Evolutionary conservation across 1,284 basidiomycete species (phyloP).

Genomic region (Athelia psychrophila): DNA sequence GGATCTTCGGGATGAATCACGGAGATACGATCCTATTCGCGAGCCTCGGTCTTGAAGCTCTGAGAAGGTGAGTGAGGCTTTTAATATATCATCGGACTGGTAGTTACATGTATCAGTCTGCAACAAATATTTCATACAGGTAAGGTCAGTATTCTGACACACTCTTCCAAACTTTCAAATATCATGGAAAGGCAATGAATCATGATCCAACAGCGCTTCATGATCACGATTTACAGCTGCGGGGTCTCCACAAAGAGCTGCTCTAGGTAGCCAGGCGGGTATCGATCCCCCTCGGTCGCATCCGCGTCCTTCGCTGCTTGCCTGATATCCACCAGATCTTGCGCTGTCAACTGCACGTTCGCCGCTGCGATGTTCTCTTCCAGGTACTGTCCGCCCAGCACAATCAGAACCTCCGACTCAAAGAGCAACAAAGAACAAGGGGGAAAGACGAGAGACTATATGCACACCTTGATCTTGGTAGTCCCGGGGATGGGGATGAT

Average conservation of each 20-base stretch:
- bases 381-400: slow-evolving; percentile 27
- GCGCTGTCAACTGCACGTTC: slow-evolving; percentile 30
- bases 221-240: too few species aligned
- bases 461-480: slow-evolving; percentile 36
- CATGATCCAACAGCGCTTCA: background rate
- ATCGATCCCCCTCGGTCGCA: slow-evolving; percentile 1
- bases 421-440: background rate
- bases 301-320: slow-evolving; percentile 31
- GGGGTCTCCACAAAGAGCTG: slow-evolving; percentile 16
- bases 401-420: background rate
- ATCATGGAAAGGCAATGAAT: too few species aligned
- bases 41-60: too few species aligned
- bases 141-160: too few species aligned
- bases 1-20: too few species aligned
- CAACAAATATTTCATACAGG: too few species aligned
- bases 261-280: background rate
- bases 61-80: too few species aligned
- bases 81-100: too few species aligned
- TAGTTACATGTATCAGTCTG: too few species aligned
- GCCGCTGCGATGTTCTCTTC: slow-evolving; percentile 38
- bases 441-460: background rate
- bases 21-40: too few species aligned
- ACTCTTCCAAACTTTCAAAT: too few species aligned
- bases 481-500: slow-evolving; percentile 56
- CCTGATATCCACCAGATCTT: slow-evolving; percentile 34